A percentile compares a stretch with the other conserved stretches of the same genome.
Conservation (phyloP, 2,329 filamentous ascomycete species). For the Nemania diffusa region DNA sequence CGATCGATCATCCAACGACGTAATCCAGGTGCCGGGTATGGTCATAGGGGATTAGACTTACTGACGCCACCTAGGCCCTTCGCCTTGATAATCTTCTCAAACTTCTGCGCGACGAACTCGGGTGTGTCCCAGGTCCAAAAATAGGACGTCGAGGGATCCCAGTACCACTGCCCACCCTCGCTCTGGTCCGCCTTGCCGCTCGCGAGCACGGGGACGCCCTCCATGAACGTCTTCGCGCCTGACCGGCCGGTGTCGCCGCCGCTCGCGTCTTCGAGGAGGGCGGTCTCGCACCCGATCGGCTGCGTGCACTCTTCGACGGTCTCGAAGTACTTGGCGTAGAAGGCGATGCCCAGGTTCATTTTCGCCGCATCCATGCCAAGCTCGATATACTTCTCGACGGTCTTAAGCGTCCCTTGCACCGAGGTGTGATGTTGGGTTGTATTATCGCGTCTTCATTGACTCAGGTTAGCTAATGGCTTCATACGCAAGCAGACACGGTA, state of each 20-base stretch:
- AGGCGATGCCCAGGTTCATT: slow-evolving; percentile 73
- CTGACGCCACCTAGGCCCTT: slow-evolving; percentile 72
- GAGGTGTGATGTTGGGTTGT: slow-evolving; percentile 73
- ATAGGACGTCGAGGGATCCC: slow-evolving; percentile 65
- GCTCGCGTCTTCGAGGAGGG: slow-evolving; percentile 65
- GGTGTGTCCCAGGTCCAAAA: slow-evolving; percentile 82
- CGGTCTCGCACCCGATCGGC: slow-evolving; percentile 65
- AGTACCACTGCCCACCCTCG: slow-evolving; percentile 74
- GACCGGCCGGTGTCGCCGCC: slow-evolving; percentile 63
- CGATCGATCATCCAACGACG: background rate
- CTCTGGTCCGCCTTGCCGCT: slow-evolving; percentile 66
- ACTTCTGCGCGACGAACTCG: slow-evolving; percentile 69
- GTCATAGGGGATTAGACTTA: slow-evolving; percentile 41
- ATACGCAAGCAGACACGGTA: background rate
- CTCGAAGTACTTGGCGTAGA: slow-evolving; percentile 73
- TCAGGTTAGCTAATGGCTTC: slow-evolving; percentile 54
- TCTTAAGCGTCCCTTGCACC: slow-evolving; percentile 63
- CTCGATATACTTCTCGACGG: slow-evolving; percentile 68
- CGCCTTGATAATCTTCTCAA: slow-evolving; percentile 66
- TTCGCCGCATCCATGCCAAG: slow-evolving; percentile 63
- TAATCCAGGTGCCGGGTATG: background rate
- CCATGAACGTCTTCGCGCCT: slow-evolving; percentile 64
- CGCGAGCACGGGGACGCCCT: slow-evolving; percentile 37
- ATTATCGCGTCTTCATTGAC: slow-evolving; percentile 73
- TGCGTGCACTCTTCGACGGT: slow-evolving; percentile 53